Percentiles rank a stretch among this genome's conserved stretches.
Evolutionary conservation across 192 early-diverging fungal genomes (phyloP).

Genomic region (Linnemannia zychae): DNA sequence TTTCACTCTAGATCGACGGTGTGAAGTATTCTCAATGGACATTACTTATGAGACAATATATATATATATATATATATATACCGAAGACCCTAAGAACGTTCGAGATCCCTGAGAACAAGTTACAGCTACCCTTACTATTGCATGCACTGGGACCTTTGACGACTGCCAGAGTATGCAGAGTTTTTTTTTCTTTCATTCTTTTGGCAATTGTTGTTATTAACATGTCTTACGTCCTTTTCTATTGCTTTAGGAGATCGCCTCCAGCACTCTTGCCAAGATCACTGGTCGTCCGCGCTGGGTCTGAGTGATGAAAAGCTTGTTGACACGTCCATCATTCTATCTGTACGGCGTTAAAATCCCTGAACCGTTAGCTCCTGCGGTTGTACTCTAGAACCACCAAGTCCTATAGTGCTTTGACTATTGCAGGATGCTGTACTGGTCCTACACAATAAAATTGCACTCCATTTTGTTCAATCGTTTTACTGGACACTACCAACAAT

Average conservation of each 20-base stretch:
- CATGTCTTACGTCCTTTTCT: neutral
- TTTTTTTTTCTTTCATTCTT: neutral
- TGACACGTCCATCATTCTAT: slow-evolving; percentile 22
- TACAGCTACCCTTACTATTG: slow-evolving; percentile 20
- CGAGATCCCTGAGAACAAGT: slow-evolving; percentile 19
- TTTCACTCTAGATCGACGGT: slow-evolving; percentile 11
- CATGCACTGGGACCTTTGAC: slow-evolving; percentile 28
- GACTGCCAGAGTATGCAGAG: slow-evolving; percentile 8
- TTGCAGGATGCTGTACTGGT: too few species aligned
- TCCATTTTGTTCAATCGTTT: too few species aligned
- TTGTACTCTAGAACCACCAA: slow-evolving; percentile 1
- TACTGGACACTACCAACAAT: too few species aligned
- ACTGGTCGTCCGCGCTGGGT: slow-evolving; percentile 14
- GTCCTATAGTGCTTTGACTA: too few species aligned
- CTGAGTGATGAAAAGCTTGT: neutral
- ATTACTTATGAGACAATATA: slow-evolving; percentile 16
- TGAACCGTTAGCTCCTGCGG: slow-evolving; percentile 11
- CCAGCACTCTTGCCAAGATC: slow-evolving; percentile 23
- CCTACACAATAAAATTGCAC: too few species aligned
- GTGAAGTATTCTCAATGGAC: slow-evolving; percentile 25
- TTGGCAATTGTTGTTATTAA: neutral
- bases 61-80: too few species aligned
- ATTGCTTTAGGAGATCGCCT: slow-evolving; percentile 11
- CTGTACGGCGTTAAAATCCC: slow-evolving; percentile 20
- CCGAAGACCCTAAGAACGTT: slow-evolving; percentile 14